phyloP scores from a whole-genome alignment of 2,329 filamentous ascomycete species.

The Talaromyces sp. region DNA sequence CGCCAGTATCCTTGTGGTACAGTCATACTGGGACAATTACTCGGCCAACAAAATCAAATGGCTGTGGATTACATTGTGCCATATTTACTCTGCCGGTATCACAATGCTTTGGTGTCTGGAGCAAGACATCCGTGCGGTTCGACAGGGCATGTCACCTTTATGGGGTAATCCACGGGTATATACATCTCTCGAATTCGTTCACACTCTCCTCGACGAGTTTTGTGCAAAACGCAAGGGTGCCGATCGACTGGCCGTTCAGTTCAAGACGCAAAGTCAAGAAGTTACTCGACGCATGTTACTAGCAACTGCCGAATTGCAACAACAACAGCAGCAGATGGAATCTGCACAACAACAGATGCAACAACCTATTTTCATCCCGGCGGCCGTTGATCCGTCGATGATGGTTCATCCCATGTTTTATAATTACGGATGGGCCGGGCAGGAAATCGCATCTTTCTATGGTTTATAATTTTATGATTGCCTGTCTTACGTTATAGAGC shows the following conservation, averaged over 20 bases:
- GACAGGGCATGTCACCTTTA: slow-evolving; percentile 27
- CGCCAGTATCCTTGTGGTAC: slow-evolving; percentile 37
- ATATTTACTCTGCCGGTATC: slow-evolving; percentile 39
- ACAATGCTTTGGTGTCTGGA: slow-evolving; percentile 41
- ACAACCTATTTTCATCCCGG: background rate
- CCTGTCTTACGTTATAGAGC: background rate
- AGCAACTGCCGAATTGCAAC: slow-evolving; percentile 15
- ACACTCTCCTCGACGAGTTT: slow-evolving; percentile 38
- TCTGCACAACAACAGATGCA: slow-evolving; percentile 9
- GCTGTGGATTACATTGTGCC: slow-evolving; percentile 41
- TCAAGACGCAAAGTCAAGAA: slow-evolving; percentile 37
- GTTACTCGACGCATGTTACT: slow-evolving; percentile 38
- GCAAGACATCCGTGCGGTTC: slow-evolving; percentile 35
- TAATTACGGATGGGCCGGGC: slow-evolving; percentile 16
- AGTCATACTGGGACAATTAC: slow-evolving; percentile 40
- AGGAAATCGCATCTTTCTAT: slow-evolving; percentile 19
- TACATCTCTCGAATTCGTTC: slow-evolving; percentile 35
- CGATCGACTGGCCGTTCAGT: slow-evolving; percentile 36
- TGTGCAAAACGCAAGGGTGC: slow-evolving; percentile 37
- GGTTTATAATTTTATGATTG: slow-evolving; percentile 2
- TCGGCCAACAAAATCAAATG: slow-evolving; percentile 39
- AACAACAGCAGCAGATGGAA: slow-evolving; percentile 12
- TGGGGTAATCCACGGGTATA: slow-evolving; percentile 36
- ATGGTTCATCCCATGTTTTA: slow-evolving; percentile 19
- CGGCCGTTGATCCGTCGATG: slow-evolving; percentile 16